Base-by-base conservation (phyloP, 768 basidiomycete species). In the Lactarius sp. region DNA sequence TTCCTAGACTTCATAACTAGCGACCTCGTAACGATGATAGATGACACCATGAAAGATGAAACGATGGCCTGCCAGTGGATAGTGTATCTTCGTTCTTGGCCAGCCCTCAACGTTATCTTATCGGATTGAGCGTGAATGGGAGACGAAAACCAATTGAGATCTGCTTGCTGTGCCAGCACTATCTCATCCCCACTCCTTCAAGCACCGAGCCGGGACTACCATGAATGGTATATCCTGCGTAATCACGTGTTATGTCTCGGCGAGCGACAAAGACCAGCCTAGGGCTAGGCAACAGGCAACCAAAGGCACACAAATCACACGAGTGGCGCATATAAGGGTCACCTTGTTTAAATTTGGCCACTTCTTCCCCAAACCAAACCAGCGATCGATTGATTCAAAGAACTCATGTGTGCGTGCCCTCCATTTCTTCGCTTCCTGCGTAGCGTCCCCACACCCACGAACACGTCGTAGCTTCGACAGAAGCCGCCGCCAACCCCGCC, bases 401-500 rank as follows among this genome's bases (percentile, higher is more conserved):
- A 47, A 55, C 37, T 44, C 31, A 65, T 65, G 64, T 65, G 64
- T 65, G 47, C 64, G 64, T 56, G 42, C 47, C 18, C 13, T 54
- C 39, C 7, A 14, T 20, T 20, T 14, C 46, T 12, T 22, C 6
- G 7, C 18, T 44, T 5, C 46, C 27, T 27, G 44, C 37, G n/a
- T 42, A 31, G 5, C n/a, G 34, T 6, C 6, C 39, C 36, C 49
- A 12, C 4, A 60, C 31, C 12, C 18, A 10, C 47, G 6, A 18
- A 9, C 13, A 16, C 14, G 18, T 27, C 18, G 18, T 51, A 65
- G 61, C 65, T 37, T 58, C 62, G 14, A 64, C 56, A 18, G 22
- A 66, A 50, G 31, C 55, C 31, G 5, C 56, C 46, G 27, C 33
- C 44, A 58, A 14, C 33, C 34, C 52, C 46, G 3, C 61, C 58